Evolutionary conservation across 148 eudicot genomes (phyloP).

Genomic region (Cornus controversa): DNA sequence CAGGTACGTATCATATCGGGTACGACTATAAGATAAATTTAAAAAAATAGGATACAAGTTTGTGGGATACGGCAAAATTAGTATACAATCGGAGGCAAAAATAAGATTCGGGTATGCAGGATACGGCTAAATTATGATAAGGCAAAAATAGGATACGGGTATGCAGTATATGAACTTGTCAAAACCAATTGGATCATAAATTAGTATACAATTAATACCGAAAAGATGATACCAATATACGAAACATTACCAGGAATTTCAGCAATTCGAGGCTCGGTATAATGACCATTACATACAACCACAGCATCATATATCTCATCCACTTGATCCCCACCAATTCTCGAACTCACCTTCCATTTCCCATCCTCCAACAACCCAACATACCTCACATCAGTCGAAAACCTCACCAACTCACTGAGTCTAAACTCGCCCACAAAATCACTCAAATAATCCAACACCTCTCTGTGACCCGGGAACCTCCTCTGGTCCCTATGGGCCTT

Average conservation of each 20-base stretch:
- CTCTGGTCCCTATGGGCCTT: constrained; percentile 56
- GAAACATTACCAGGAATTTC: constrained; percentile 67
- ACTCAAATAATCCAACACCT: constrained; percentile 78
- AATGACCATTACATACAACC: constrained; percentile 91
- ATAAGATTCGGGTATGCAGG: too few species aligned
- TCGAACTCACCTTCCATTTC: constrained; percentile 60
- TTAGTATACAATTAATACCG: too few species aligned
- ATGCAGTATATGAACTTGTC: too few species aligned
- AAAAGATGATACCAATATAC: neutral
- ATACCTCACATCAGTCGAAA: constrained; percentile 52
- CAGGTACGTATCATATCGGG: too few species aligned
- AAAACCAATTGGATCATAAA: too few species aligned
- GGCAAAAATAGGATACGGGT: too few species aligned
- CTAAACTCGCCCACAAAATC: constrained; percentile 58
- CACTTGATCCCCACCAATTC: constrained; percentile 21
- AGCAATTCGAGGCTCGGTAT: constrained; percentile 78
- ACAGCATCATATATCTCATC: constrained; percentile 88
- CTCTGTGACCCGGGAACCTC: constrained; percentile 80
- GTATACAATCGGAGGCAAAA: too few species aligned
- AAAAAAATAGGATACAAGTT: too few species aligned
- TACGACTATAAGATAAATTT: too few species aligned
- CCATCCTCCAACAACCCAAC: constrained; percentile 50
- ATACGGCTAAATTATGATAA: too few species aligned
- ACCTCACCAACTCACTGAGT: constrained; percentile 60
- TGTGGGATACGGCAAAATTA: too few species aligned